Evolutionary conservation across 768 basidiomycete species (phyloP).

Genomic region (Pulveroboletus sp.): DNA sequence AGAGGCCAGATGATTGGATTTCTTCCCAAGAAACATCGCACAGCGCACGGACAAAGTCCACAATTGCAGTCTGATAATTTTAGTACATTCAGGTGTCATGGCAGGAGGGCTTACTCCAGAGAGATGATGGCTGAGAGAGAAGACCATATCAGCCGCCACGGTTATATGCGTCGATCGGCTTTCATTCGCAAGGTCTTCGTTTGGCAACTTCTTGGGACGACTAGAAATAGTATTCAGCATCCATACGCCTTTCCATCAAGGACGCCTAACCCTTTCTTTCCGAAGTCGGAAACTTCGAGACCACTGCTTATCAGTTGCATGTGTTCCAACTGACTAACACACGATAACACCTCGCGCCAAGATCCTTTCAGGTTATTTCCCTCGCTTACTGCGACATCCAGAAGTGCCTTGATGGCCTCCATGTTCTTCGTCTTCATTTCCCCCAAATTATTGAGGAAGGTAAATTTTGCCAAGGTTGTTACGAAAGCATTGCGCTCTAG

Average conservation of each 20-base stretch:
- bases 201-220: constrained; percentile 57
- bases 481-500: constrained; percentile 98
- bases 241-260: not conserved
- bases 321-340: constrained; percentile 96
- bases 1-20: constrained; percentile 93
- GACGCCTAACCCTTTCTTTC: constrained; percentile 69
- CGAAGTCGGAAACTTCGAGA: constrained; percentile 73
- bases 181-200: constrained; percentile 94
- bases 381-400: constrained; percentile 95
- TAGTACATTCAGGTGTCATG: constrained; percentile 1
- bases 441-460: constrained; percentile 93
- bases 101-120: constrained; percentile 69
- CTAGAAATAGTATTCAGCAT: constrained; percentile 20
- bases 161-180: constrained; percentile 97
- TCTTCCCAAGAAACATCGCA: constrained; percentile 99
- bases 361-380: constrained; percentile 94
- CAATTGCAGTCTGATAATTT: constrained; percentile 76
- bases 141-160: constrained; percentile 98
- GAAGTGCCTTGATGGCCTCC: constrained; percentile 93
- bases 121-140: constrained; percentile 90
- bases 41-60: constrained; percentile 93
- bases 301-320: constrained; percentile 97
- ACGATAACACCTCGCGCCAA: constrained; percentile 94
- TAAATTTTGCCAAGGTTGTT: constrained; percentile 93
- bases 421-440: constrained; percentile 99